Base-by-base conservation (phyloP, 768 basidiomycete genomes). In the Boletus coccyginus region DNA sequence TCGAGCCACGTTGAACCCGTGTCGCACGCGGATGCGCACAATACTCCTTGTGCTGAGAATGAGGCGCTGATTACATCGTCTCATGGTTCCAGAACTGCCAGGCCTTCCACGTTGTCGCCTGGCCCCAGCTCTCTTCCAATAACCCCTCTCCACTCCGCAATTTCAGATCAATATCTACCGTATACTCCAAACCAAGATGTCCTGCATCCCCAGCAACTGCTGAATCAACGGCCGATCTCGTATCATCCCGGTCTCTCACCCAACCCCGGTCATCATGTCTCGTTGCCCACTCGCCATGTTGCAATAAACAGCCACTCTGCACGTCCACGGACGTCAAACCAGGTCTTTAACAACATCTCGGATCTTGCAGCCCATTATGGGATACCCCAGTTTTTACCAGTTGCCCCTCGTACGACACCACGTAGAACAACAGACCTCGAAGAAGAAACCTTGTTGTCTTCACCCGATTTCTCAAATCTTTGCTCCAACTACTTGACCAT, bases 351-450 rank as follows among this genome's bases (percentile, higher is more conserved):
- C 65, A 81, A 81, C 70, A 74, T 84, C 52, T 79, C 81, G 73
- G 88, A 87, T 75, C 75, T 88, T 54, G 85, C 87, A 64, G 78
- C 84, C 66, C 88, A 89, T 56, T 84, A 90, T 88, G 88, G 88
- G 74, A 83, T 90, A 68, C 88, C 89, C 57, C 81, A 84, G 62
- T 80, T 77, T 59, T 72, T 91, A 46, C 88, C 89, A 45, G 83
- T 82, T 50, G 81, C 83, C 53, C 88, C 88, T 58, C 80, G 82
- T 52, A 82, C 83, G 69, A 77, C 76, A 62, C 77, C 80, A 55
- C 78, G 70, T 66, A 74, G 72, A 70, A 52, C 70, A 63, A 60
- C 65, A 49, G 66, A 75, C 60, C 50, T 71, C 60, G 67, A 74
- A 64, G 68, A 76, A 63, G 62, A 60, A 58, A 45, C 73, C 53